Percentiles rank a stretch among this genome's conserved stretches.
phyloP scores from a whole-genome alignment of 2,329 filamentous ascomycete genomes.

The Lachnellula suecica region DNA sequence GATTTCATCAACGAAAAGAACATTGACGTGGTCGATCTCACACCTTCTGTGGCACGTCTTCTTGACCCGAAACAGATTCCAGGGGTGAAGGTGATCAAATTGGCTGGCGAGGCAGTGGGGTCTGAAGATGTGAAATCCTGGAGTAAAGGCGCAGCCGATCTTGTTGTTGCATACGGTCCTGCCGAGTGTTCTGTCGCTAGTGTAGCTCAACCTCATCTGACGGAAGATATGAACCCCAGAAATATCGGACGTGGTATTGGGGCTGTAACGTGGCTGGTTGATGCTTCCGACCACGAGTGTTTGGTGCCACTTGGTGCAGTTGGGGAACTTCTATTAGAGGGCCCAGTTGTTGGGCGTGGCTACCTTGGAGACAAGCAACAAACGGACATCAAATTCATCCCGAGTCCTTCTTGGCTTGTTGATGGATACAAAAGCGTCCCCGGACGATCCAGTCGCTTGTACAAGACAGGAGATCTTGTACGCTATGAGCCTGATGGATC shows the following conservation, averaged over 20 bases:
- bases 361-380: constrained; percentile 55
- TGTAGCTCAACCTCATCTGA: constrained; percentile 1
- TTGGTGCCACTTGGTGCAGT: constrained; percentile 15
- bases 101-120: constrained; percentile 32
- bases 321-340: constrained; percentile 29
- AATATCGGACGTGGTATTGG: constrained; percentile 13
- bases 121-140: constrained; percentile 37
- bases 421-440: not conserved
- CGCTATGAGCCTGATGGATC: constrained; percentile 49
- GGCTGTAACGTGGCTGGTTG: constrained; percentile 35
- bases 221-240: not conserved
- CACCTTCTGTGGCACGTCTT: constrained; percentile 22
- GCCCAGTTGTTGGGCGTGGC: constrained; percentile 57
- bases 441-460: constrained; percentile 46
- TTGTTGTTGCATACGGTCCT: constrained; percentile 43
- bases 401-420: not conserved
- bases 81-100: constrained; percentile 15
- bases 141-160: constrained; percentile 32
- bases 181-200: constrained; percentile 13
- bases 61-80: constrained; percentile 17
- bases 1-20: constrained; percentile 21
- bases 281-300: constrained; percentile 7
- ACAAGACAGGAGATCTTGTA: constrained; percentile 60
- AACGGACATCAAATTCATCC: constrained; percentile 21
- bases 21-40: constrained; percentile 19